These are phyloP conservation scores for Stephanodiscus triporus DNA, from an alignment of 108 stramenopile species.

Conservation along the genomic window DNA sequence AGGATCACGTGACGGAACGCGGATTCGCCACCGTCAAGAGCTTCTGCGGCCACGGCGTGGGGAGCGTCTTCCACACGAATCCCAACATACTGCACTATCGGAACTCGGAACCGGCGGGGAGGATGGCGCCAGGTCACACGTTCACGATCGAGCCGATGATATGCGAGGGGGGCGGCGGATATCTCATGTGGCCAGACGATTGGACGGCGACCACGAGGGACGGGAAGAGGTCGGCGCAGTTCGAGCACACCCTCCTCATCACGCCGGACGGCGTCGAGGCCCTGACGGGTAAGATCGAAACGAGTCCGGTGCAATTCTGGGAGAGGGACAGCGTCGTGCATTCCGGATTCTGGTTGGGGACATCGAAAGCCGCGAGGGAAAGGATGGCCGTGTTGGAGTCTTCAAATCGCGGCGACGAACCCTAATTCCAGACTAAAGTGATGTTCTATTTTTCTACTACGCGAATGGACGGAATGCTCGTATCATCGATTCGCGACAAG, in stretches of 20 bases:
- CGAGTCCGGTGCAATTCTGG: slow-evolving; percentile 81
- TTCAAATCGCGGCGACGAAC: too few relatives aligned
- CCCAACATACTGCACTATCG: slow-evolving; percentile 94
- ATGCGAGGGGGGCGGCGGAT: slow-evolving; percentile 74
- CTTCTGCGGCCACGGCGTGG: slow-evolving; percentile 90
- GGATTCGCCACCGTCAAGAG: slow-evolving; percentile 76
- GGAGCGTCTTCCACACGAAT: slow-evolving; percentile 83
- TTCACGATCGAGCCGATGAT: slow-evolving; percentile 99
- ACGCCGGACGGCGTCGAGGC: slow-evolving; percentile 86
- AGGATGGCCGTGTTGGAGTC: slow-evolving; percentile 9
- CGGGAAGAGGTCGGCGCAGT: slow-evolving; percentile 83
- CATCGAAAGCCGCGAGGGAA: slow-evolving; percentile 49
- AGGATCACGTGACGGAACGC: slow-evolving; percentile 62
- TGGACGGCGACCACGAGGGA: slow-evolving; percentile 93
- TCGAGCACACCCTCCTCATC: slow-evolving; percentile 90
- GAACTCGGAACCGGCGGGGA: slow-evolving; percentile 87
- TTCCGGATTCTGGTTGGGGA: slow-evolving; percentile 76
- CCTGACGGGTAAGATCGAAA: slow-evolving; percentile 77
- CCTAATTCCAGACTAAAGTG: too few relatives aligned
- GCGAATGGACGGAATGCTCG: too few relatives aligned
- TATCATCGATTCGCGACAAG: too few relatives aligned
- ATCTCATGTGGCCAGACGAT: slow-evolving; percentile 90
- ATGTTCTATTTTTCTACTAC: too few relatives aligned
- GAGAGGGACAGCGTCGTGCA: slow-evolving; percentile 76
- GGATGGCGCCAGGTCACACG: slow-evolving; percentile 92